Evolutionary conservation across 148 eudicot genomes (phyloP).

Genomic region (Rhododendron vialii): DNA sequence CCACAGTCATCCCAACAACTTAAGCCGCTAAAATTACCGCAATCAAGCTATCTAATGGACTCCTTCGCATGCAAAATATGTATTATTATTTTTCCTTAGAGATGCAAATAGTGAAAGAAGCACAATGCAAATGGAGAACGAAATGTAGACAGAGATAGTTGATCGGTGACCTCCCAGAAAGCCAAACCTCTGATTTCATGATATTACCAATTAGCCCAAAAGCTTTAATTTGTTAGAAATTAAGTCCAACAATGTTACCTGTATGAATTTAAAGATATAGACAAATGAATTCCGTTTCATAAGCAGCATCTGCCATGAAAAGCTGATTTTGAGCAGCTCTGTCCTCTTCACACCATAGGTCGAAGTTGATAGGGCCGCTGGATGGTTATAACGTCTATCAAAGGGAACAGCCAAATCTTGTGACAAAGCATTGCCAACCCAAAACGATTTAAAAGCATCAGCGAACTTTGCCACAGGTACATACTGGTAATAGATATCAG

Average conservation of each 20-base stretch:
- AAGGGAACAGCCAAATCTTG: conserved; percentile 65
- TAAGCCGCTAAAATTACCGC: neutral
- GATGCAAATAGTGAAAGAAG: neutral
- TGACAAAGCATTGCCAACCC: conserved; percentile 51
- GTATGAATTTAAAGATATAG: conserved; percentile 68
- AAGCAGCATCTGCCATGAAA: conserved; percentile 76
- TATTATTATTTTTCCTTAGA: neutral
- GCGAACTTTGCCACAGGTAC: conserved; percentile 70
- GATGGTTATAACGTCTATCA: conserved; percentile 58
- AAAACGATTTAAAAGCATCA: conserved; percentile 67
- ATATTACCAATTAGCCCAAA: neutral
- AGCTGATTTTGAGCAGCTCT: conserved; percentile 72
- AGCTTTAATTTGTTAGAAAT: neutral
- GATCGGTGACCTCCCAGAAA: neutral
- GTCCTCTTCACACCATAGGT: conserved; percentile 65
- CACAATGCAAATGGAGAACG: neutral
- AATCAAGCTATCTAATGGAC: neutral
- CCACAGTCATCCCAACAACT: neutral
- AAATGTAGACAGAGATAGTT: neutral
- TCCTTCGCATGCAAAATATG: neutral
- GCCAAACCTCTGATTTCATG: neutral
- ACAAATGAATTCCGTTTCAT: conserved; percentile 72
- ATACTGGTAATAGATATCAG: conserved; percentile 45
- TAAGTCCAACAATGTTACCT: conserved; percentile 36
- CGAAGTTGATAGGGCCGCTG: conserved; percentile 68